Base-by-base conservation (phyloP, 2,329 filamentous ascomycete genomes). In the Talaromyces sp. region DNA sequence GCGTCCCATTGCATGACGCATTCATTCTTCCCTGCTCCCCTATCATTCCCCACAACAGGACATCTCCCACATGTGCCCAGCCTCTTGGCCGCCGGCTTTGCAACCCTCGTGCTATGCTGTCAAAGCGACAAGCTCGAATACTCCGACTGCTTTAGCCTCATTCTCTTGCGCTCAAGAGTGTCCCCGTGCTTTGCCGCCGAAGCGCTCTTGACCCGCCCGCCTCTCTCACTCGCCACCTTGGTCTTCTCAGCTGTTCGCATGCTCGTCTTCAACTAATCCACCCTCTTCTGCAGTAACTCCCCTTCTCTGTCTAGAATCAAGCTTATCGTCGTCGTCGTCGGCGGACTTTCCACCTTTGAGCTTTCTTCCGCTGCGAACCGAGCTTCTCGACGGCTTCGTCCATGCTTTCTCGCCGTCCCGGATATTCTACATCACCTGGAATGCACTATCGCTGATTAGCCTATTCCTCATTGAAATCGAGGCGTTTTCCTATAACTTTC, bases 1-100 rank as follows among this genome's bases (percentile, higher is more conserved):
- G 32, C 52, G 51, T 59, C 56, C 35, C 43, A 52, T 41, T 50
- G 57, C 61, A 59, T 62, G 57, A 62, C 51, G 57, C 61, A 60
- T 62, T 57, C 60, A 59, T 55, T 38, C 50, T 58, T 29, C 41
- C 8, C 26, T 58, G 24, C 19, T 56, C 32, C 21, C 55, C 27
- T 32, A 48, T 53, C 56, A 6, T 32, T 38, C 56, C 56, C 48
- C 31, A 53, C 46, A 31, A 31, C 43, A 32, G 19, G 26, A 46
- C 57, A 27, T 24, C 32, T 21, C 24, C 31, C 55, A 57, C 38
- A 50, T 57, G 55, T 27, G 26, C 35, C 26, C 38, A 29, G 55
- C 55, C 24, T 57, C 29, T 55, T 52, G 48, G 48, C 48, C 24
- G 48, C 5, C 27, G 24, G 26, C 4, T 52, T 52, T 29, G 48